Evolutionary conservation across 768 basidiomycete genomes (phyloP), one percentile per base, ranked within the genome.

Genomic region (Suillus brevipes): DNA sequence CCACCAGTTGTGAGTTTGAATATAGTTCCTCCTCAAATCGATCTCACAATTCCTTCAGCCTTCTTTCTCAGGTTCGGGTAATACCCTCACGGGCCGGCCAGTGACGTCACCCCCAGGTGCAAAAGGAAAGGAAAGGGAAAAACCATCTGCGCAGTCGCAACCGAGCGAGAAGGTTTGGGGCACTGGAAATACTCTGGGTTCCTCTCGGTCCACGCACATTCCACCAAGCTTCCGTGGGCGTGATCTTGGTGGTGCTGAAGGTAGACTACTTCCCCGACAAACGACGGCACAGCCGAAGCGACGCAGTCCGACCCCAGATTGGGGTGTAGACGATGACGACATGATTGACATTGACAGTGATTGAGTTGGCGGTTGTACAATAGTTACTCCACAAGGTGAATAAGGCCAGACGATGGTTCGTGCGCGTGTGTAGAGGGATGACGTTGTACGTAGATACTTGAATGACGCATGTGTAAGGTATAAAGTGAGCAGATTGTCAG

Each of bases 271-370:
- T 23, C 83, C 87, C 25, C 78, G 79, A 57, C 68, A 78, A 28
- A 79, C 84, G 0, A 78, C 80, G 70, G 71, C 83, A 66, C 73
- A 73, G 18, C 9, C 75, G 64, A 65, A 71, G 60, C 74, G 79
- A 70, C 80, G 87, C 68, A 90, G 86, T 73, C 91, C 87, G 38
- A 84, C 88, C n/a, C 92, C 89, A 40, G 91, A 92, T 71, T 93
- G 86, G 82, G 91, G 89, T 36, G 88, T 92, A n/a, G 90, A 91
- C 66, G 90, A 92, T 43, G 91, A 93, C 60, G 90, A 91, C 63
- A 85, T 89, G 52, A 93, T 95, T 65, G 89, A 88, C 75, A 89
- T 94, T 73, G 92, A 95, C 73, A 92, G 90, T 68, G 94, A 94
- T 74, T 91, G 67, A 76, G 52, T 59, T 55, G 56, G 18, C 42